Base-by-base conservation (phyloP, 164 flowering plant species). In the Liquidambar formosana region DNA sequence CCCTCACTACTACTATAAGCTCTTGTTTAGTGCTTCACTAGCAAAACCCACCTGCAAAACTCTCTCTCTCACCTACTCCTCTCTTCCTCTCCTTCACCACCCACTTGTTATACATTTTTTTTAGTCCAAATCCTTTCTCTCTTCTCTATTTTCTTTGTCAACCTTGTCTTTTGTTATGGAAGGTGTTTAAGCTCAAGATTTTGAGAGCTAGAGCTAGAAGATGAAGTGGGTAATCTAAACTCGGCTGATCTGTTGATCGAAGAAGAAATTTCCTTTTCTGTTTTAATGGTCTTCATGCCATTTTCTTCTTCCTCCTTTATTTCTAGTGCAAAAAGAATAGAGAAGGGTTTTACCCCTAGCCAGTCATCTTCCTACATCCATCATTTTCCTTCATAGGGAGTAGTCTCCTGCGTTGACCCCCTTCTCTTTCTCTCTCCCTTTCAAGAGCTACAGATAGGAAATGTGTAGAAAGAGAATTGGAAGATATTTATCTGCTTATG, bases 11-110 rank as follows among this genome's bases (percentile, higher is more conserved):
- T 64, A 59, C 81, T 82, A 77, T 80, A 84, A 82, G 71, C 86
- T 66, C 77, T 63, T 73, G 75, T 64, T 81, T 77, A 83, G 78
- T 78, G 78, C 78, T 75, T 81, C 82, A 75, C 84, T 68, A 71
- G 68, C 83, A 62, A 82, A 78, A 78, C 76, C 78, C 81, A 71
- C 73, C 69, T 47, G n/a, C 67, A 63, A 81, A 68, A 58, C 72
- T 66, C 76, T 61, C 75, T 70, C 54, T 60, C 28, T 25, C 63
- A 10, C n/a, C 59, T 18, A 28, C 51, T 44, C n/a, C 47, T 18
- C 57, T 64, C 26, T 23, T 41, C 28, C n/a, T 41, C 28, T 43
- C 57, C 68, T 46, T 68, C 71, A 5, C n/a, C 70, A 63, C 68
- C n/a, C 57, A 53, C 70, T 48, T 57, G n/a, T 26, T 10, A 13